Evolutionary conservation across 1,139 yeast species (phyloP), one percentile per base, ranked within the genome.

Genomic region (Zhuliangozyma blackwelliae): DNA sequence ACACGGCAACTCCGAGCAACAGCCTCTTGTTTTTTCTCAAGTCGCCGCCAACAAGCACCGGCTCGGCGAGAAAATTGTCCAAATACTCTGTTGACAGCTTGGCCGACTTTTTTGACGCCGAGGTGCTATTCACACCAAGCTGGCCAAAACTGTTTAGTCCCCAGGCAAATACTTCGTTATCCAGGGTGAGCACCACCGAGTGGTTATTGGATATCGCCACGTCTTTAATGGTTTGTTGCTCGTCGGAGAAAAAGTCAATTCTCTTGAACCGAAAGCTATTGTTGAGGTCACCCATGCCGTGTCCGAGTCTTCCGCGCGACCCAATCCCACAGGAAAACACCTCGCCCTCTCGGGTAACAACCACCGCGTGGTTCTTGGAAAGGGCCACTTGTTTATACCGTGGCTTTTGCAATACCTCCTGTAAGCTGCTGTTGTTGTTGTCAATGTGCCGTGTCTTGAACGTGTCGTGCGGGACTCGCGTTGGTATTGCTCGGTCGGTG

Each of bases 221-320:
- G 22, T 63, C 63, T 7, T 51, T 46, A 2, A 82, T 65, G 4
- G 52, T 49, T 22, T 60, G 56, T 9, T 56, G 50, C 10, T 43
- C 32, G 26, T 37, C 38, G 5, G 36, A 40, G 10, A 59, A 60
- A 23, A 49, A 50, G 5, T 62, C 51, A 10, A 76, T 59, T 34
- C 45, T 57, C 34, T 60, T 64, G 52, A 63, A 75, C 30, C 54
- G 59, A 46, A 60, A 73, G 41, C 48, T 58, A 54, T 62, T 72
- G 34, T 44, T 55, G 45, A 51, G 42, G 39, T 61, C 61, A 2
- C 57, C 53, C 10, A 71, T 70, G 1, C 65, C 68, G 42, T 73
- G 73, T 1, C 95, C 96, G 19, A 86, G 59, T 37, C 95, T 64
- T 2, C 95, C 96, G 40, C 83, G 65, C 1, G 83, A 70, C 2